Evolutionary conservation across 345 rosid species (phyloP).

Genomic region (Hibiscus tridactylites): DNA sequence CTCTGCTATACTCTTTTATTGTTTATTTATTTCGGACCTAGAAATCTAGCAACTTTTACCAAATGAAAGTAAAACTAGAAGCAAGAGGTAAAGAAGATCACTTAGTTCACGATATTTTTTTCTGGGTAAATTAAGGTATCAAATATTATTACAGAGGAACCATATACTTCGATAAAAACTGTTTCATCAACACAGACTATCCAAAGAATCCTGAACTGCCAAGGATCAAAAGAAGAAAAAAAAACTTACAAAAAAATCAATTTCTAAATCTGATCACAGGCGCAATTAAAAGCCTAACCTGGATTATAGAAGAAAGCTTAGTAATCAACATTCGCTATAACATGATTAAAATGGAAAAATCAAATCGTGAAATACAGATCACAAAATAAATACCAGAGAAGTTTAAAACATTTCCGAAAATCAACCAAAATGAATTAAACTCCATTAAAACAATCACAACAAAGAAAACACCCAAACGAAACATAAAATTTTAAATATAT

Average conservation of each 20-base stretch:
- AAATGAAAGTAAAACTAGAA: neutral
- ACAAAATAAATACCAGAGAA: neutral
- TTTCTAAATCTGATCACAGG: neutral
- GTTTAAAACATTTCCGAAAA: neutral
- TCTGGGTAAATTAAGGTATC: neutral
- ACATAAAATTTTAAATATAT: neutral
- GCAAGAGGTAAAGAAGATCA: neutral
- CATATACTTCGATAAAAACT: neutral
- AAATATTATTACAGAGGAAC: neutral
- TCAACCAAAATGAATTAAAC: neutral
- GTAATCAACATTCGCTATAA: neutral
- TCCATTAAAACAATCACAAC: neutral
- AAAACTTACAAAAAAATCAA: neutral
- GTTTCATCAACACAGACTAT: conserved; percentile 7
- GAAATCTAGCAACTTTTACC: neutral
- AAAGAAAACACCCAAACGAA: neutral
- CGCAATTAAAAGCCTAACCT: neutral
- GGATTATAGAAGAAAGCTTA: neutral
- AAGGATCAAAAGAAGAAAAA: neutral
- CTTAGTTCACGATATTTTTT: neutral
- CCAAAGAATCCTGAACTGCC: neutral
- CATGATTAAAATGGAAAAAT: neutral
- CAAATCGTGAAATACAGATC: conserved; percentile 13
- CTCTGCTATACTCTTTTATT: neutral
- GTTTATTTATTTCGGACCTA: neutral